Evolutionary conservation across 2,329 filamentous ascomycete species (phyloP), one percentile per base, ranked within the genome.

Genomic region (Raffaelea arxii): DNA sequence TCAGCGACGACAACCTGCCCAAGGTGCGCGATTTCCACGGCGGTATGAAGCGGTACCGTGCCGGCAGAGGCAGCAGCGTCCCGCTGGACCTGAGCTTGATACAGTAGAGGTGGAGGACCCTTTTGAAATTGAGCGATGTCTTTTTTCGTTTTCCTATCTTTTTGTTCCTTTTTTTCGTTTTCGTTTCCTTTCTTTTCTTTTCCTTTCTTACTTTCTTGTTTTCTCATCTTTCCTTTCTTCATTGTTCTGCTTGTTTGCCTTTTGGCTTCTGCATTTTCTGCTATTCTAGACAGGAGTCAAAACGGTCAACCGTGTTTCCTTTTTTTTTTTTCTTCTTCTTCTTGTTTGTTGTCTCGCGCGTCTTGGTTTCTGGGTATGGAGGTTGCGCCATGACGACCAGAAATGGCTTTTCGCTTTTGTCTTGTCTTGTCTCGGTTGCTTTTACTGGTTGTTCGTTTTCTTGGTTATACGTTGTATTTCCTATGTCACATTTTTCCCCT

Each of bases 31-130:
- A 85, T 2, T 96, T 94, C 59, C 66, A 72, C 2, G 84, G 84
- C n/a, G 80, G 78, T 4, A 67, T 75, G 19, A 89, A 84, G 62
- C 80, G 79, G 61, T 98, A 97, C 65, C 75, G 91, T 52, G 92
- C 92, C 30, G 92, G 92, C 9, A 78, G 91, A 60, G 91, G 89
- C 25, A 96, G 89, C 67, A 96, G 86, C 69, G 90, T 97, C 55
- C 92, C 92, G 25, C 69, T 97, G 56, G 87, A 97, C 69, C 65
- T 98, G 59, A 78, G 71, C 54, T 50, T 3, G 10, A 16, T 7
- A 16, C 24, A 27, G 12, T 18, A 30, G 11, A 21, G 16, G 40
- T 40, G 40, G 24, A n/a, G n/a, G n/a, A n/a, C n/a, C n/a, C n/a
- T n/a, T n/a, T n/a, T n/a, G n/a, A n/a, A n/a, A n/a, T n/a, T 7